Conservation (phyloP, 2,329 filamentous ascomycete species). For the Colletotrichum paranaense region DNA sequence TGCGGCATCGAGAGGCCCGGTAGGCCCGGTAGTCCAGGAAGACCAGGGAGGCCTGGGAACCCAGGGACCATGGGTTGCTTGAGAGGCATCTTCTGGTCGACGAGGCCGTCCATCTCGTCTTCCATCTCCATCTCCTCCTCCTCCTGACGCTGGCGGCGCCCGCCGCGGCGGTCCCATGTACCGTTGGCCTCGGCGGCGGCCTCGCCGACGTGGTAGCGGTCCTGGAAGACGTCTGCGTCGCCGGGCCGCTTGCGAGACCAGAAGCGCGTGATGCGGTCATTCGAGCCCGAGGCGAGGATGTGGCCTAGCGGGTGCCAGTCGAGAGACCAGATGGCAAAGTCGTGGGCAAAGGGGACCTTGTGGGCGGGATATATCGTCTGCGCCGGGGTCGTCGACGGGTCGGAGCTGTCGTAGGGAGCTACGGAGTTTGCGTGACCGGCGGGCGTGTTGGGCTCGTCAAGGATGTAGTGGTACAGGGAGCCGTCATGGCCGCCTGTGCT, state of each 20-base stretch:
- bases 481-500: constrained; percentile 93
- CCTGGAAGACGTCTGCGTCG: constrained; percentile 85
- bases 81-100: constrained; percentile 86
- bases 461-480: constrained; percentile 91
- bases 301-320: constrained; percentile 98
- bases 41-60: constrained; percentile 70
- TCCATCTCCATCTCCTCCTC: constrained; percentile 95
- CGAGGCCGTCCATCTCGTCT: constrained; percentile 91
- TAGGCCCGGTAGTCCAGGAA: constrained; percentile 56
- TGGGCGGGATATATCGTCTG: constrained; percentile 96
- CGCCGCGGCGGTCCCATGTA: constrained; percentile 88
- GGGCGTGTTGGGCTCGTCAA: constrained; percentile 93
- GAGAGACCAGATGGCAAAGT: constrained; percentile 96
- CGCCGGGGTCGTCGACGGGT: constrained; percentile 81
- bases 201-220: constrained; percentile 96
- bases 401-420: constrained; percentile 86
- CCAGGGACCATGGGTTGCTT: constrained; percentile 63
- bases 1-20: constrained; percentile 56
- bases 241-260: constrained; percentile 94
- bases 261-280: constrained; percentile 96
- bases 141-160: constrained; percentile 83
- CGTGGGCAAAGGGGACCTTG: constrained; percentile 86
- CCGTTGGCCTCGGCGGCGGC: constrained; percentile 92
- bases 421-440: constrained; percentile 76
- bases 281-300: constrained; percentile 93